Percentiles rank a stretch among this genome's conserved stretches.
phyloP scores from a whole-genome alignment of 2,329 filamentous ascomycete genomes.

The Neopestalotiopsis sp. region DNA sequence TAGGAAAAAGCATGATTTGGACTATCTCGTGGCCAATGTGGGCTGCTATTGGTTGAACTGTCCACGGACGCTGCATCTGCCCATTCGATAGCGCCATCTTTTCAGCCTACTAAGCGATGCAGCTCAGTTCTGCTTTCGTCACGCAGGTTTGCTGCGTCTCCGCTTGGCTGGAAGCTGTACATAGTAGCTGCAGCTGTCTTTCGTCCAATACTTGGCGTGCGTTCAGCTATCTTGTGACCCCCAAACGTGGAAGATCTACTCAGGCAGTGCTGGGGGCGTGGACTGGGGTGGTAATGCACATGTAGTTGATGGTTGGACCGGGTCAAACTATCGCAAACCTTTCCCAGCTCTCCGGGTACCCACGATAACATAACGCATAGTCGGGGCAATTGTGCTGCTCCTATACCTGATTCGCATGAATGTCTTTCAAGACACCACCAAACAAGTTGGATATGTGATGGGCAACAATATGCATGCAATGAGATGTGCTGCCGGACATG shows the following conservation, averaged over 20 bases:
- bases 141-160: not conserved
- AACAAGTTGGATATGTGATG: no score
- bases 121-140: slow-evolving; percentile 5
- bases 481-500: not conserved
- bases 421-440: no score
- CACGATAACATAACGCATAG: no score
- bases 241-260: not conserved
- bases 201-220: not conserved
- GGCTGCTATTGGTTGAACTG: not conserved
- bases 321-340: not conserved
- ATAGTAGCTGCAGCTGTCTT: not conserved
- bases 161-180: not conserved
- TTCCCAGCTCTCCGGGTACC: no score
- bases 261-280: no score
- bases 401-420: no score
- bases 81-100: not conserved
- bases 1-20: not conserved
- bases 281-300: not conserved
- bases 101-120: not conserved
- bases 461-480: no score
- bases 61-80: not conserved
- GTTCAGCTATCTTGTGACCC: not conserved
- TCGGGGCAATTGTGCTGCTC: no score
- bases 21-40: not conserved
- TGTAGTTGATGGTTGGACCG: not conserved